A percentile compares a stretch with the other conserved stretches of the same genome.
Conservation (phyloP, 257 asterid species). For the Salvia rosmarinus region DNA sequence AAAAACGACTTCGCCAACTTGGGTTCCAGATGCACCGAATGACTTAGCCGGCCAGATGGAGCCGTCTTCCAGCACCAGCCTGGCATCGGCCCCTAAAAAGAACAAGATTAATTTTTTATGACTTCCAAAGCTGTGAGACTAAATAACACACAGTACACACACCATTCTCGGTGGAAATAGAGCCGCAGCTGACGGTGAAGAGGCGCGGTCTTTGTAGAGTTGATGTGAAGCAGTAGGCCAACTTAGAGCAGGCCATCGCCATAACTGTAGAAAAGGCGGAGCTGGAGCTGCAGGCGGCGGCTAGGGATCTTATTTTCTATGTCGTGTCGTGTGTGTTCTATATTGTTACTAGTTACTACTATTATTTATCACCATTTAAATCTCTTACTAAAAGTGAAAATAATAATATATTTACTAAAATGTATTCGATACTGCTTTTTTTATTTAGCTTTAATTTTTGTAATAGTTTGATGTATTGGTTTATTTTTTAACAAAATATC, state of each 20-base stretch:
- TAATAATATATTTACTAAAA: too few species aligned
- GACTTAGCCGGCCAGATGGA: slow-evolving; percentile 93
- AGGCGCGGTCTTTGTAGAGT: slow-evolving; percentile 26
- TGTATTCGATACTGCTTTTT: too few species aligned
- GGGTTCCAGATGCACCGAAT: slow-evolving; percentile 96
- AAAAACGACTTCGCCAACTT: slow-evolving; percentile 97
- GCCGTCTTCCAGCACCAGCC: slow-evolving; percentile 93
- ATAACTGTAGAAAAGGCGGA: slow-evolving; percentile 9
- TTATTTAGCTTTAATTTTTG: too few species aligned
- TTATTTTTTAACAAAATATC: too few species aligned
- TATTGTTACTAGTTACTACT: too few species aligned
- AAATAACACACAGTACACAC: not conserved
- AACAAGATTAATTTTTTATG: not conserved
- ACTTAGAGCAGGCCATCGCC: slow-evolving; percentile 36
- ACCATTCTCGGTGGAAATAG: slow-evolving; percentile 35
- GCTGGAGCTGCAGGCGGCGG: slow-evolving; percentile 6
- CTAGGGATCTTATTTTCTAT: not conserved
- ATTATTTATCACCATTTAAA: not conserved
- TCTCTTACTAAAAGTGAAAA: not conserved
- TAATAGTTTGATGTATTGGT: too few species aligned
- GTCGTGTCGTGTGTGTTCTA: not conserved
- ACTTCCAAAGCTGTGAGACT: not conserved
- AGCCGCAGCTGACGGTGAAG: slow-evolving; percentile 42
- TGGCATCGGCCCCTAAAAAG: slow-evolving; percentile 63
- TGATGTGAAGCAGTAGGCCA: slow-evolving; percentile 26